Conservation (phyloP, 1,139 yeast genomes). For the Taphrina flavorubra region DNA sequence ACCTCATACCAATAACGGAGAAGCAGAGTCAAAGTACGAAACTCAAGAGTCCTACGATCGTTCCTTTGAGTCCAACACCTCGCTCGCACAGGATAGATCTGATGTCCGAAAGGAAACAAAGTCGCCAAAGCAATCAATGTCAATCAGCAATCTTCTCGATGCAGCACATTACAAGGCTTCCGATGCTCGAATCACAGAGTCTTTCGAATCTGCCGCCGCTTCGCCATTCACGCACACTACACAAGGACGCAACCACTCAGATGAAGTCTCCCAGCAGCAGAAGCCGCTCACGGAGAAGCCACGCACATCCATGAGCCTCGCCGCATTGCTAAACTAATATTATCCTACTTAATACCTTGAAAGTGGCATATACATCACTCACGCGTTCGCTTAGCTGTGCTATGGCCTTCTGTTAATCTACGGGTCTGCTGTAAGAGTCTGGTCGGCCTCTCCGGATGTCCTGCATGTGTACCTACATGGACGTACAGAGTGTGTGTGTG, state of each 20-base stretch:
- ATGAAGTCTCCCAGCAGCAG: no score
- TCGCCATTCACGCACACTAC: background rate
- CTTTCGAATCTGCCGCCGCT: slow-evolving; percentile 22
- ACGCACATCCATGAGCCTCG: slow-evolving; percentile 20
- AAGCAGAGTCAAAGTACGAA: background rate
- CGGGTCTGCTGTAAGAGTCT: no score
- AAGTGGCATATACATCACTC: no score
- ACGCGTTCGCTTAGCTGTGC: background rate
- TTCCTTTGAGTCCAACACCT: background rate
- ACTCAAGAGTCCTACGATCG: background rate
- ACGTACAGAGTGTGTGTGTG: background rate
- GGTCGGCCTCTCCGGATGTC: no score
- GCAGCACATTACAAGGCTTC: background rate
- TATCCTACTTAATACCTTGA: no score
- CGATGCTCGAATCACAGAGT: background rate
- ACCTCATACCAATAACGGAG: background rate
- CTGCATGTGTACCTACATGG: no score
- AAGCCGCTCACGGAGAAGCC: slow-evolving; percentile 3
- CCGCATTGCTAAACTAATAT: slow-evolving; percentile 19
- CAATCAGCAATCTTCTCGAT: slow-evolving; percentile 6
- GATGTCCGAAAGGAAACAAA: background rate
- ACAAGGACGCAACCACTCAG: background rate
- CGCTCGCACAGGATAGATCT: background rate
- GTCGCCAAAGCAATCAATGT: slow-evolving; percentile 5
- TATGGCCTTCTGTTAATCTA: background rate